Base-by-base conservation (phyloP, 2,329 filamentous ascomycete genomes). In the Cucurbitaria berberidis region DNA sequence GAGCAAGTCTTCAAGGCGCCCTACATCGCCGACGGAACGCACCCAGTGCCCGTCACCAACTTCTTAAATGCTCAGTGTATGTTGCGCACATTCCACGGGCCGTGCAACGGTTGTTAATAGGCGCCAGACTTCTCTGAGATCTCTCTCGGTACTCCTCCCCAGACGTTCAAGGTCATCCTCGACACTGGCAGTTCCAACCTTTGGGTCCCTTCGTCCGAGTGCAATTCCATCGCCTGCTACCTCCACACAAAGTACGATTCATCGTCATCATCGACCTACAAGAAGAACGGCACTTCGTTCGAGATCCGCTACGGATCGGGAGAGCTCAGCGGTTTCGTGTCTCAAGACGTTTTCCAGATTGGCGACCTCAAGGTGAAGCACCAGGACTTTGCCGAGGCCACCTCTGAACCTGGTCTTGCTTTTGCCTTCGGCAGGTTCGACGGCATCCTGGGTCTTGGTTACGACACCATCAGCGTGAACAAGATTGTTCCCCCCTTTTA, bases 171-270 rank as follows among this genome's bases (percentile, higher is more conserved):
- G 86, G 96, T 99, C 65, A 89, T 99, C 62, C 89, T 99, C 62
- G 95, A 99, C 78, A 99, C 95, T 24, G 95, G 95, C 70, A 97
- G 92, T 84, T 98, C 95, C 76, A 99, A 99, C 83, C 86, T 99
- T 60, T 99, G 96, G 96, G 93, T 99, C 55, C 96, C 96, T 34
- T 96, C 93, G 21, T 82, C 86, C 51, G 84, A 91, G 73, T 99
- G 96, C 78, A 88, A 85, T 74, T 97, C 93, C 74, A 99, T 99
- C 73, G 96, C 95, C 62, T 99, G 95, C 86, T 99, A 93, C 80
- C 87, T 99, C 55, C 95, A 99, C 84, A 87, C 80, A 78, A 99
- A 96, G 82, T 99, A 98, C 81, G 92, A 98, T 79, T 95, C 92
- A 53, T 89, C 88, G 32, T 81, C 87, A 4, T 99, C 96, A 42